phyloP scores from a whole-genome alignment of 257 asterid species.

The Fraxinus cuspidata region DNA sequence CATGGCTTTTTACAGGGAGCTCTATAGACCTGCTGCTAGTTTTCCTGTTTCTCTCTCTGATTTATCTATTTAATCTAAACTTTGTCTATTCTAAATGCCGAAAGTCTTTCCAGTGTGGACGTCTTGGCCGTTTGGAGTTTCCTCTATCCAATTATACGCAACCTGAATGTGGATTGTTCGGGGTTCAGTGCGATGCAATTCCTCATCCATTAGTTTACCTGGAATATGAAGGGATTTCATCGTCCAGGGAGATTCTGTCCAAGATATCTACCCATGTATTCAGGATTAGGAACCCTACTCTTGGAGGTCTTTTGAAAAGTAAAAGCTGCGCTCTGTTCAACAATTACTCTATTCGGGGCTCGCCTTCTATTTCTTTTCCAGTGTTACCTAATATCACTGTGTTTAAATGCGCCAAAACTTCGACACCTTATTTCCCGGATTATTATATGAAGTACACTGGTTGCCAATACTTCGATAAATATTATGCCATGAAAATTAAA shows the following conservation, averaged over 20 bases:
- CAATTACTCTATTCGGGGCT: background rate
- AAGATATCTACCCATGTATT: background rate
- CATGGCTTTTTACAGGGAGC: background rate
- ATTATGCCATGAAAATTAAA: background rate
- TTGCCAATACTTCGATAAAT: conserved; percentile 1
- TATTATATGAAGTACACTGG: background rate
- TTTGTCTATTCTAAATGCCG: conserved; percentile 33
- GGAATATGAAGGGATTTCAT: background rate
- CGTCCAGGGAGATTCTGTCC: background rate
- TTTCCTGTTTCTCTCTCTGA: background rate
- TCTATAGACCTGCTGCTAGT: background rate
- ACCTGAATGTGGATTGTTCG: conserved; percentile 41
- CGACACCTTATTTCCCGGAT: too few species aligned
- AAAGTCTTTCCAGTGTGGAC: conserved; percentile 34
- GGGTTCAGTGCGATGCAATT: conserved; percentile 7
- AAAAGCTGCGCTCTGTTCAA: conserved; percentile 18
- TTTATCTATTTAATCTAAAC: background rate
- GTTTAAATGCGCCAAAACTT: conserved; percentile 1
- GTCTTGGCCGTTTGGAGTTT: conserved; percentile 23
- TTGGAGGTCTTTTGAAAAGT: background rate
- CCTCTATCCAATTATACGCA: conserved; percentile 24
- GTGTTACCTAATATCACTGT: conserved; percentile 31
- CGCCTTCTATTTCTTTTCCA: conserved; percentile 22
- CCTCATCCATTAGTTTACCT: conserved; percentile 29
- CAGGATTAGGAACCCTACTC: background rate